phyloP scores from a whole-genome alignment of 176 grass and related monocot genomes.

The Typha latifolia region DNA sequence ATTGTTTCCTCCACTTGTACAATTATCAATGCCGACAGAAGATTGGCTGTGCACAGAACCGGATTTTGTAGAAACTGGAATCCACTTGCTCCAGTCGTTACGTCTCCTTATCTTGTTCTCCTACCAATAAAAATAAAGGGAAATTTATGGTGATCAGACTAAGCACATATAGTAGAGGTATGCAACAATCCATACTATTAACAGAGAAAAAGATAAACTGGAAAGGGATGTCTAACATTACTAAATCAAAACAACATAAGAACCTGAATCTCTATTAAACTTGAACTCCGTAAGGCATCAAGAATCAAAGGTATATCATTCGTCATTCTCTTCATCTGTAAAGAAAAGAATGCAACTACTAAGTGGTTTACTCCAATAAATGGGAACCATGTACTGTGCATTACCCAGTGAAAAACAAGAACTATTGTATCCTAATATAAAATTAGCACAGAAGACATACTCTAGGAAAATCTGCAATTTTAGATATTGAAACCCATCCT shows the following conservation, averaged over 20 bases:
- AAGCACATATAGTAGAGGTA: not conserved
- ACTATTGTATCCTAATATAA: not conserved
- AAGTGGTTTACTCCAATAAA: not conserved
- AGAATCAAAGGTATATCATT: conserved; percentile 36
- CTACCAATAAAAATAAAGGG: conserved; percentile 17
- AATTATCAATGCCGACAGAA: not conserved
- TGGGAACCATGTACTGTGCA: not conserved
- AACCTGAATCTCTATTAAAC: conserved; percentile 36
- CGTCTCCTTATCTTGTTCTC: conserved; percentile 39
- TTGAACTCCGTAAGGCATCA: conserved; percentile 29
- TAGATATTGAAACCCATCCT: conserved; percentile 34
- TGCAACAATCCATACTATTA: no score
- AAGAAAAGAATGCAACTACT: conserved; percentile 7
- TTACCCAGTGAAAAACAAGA: not conserved
- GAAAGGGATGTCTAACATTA: not conserved
- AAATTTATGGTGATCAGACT: not conserved
- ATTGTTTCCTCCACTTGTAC: conserved; percentile 2
- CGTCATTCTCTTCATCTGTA: conserved; percentile 40
- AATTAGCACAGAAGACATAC: conserved; percentile 20
- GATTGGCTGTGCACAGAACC: conserved; percentile 8
- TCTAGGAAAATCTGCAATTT: conserved; percentile 46
- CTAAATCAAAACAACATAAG: no score
- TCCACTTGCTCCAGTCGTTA: conserved; percentile 35
- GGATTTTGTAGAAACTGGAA: conserved; percentile 15
- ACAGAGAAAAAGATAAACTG: not conserved